phyloP scores from a whole-genome alignment of 257 asterid genomes.

The Solanum stenotomum region DNA sequence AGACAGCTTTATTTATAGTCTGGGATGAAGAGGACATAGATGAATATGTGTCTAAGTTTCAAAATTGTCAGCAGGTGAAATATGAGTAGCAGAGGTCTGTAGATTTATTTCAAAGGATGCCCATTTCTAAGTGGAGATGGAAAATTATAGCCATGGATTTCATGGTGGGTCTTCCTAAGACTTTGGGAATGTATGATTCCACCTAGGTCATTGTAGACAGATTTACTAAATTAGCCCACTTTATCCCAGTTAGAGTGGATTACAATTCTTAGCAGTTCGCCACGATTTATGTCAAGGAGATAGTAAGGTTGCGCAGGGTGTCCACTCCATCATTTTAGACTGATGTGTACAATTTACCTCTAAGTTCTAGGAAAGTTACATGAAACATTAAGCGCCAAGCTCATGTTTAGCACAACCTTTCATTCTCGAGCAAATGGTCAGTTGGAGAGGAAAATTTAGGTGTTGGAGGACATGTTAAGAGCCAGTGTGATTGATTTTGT shows the following conservation, averaged over 20 bases:
- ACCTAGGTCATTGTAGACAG: neutral
- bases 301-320: neutral
- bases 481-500: neutral
- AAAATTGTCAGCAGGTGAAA: neutral
- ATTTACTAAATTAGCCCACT: neutral
- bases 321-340: neutral
- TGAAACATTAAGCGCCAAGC: neutral
- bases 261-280: no score
- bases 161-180: neutral
- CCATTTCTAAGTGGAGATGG: neutral
- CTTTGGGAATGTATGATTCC: neutral
- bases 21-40: neutral
- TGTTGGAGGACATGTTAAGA: neutral
- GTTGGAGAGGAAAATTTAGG: neutral
- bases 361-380: neutral
- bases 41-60: neutral
- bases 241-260: neutral
- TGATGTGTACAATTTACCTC: neutral
- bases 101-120: neutral
- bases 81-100: neutral
- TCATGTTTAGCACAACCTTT: neutral
- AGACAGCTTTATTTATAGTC: neutral
- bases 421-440: neutral
- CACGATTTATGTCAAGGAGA: neutral
- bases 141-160: neutral